Conservation (phyloP, 2,329 filamentous ascomycete genomes). For the Cordyceps militaris region DNA sequence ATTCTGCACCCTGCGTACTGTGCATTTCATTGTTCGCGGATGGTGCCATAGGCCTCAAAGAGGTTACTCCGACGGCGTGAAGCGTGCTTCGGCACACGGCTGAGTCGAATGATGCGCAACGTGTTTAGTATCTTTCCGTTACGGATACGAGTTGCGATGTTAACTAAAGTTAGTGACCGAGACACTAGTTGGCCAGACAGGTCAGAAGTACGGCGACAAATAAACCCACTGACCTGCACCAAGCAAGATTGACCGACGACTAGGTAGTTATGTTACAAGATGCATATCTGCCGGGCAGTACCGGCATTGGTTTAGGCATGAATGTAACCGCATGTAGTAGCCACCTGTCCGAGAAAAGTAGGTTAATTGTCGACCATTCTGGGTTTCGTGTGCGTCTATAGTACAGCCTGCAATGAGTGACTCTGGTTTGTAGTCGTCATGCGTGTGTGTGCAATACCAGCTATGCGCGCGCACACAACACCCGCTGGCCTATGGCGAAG, state of each 20-base stretch:
- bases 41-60: not conserved
- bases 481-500: not conserved
- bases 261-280: not conserved
- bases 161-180: not conserved
- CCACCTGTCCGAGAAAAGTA: not conserved
- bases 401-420: not conserved
- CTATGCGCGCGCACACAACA: not conserved
- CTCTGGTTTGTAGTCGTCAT: not conserved
- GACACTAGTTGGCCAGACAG: not conserved
- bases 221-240: not conserved
- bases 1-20: not conserved
- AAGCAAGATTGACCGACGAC: not conserved
- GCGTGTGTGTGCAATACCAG: not conserved
- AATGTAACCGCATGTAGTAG: not conserved
- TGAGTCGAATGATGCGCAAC: not conserved
- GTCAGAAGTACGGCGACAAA: not conserved
- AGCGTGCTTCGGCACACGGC: slow-evolving; percentile 4
- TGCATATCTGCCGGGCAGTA: not conserved
- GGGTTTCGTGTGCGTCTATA: not conserved
- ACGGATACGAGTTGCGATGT: not conserved
- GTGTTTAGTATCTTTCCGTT: not conserved
- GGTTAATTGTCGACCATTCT: not conserved
- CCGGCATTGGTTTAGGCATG: not conserved
- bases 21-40: not conserved
- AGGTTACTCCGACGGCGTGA: not conserved